Evolutionary conservation across 108 stramenopile genomes (phyloP), one percentile per base, ranked within the genome.

Genomic region (Fragilaria crotonensis): DNA sequence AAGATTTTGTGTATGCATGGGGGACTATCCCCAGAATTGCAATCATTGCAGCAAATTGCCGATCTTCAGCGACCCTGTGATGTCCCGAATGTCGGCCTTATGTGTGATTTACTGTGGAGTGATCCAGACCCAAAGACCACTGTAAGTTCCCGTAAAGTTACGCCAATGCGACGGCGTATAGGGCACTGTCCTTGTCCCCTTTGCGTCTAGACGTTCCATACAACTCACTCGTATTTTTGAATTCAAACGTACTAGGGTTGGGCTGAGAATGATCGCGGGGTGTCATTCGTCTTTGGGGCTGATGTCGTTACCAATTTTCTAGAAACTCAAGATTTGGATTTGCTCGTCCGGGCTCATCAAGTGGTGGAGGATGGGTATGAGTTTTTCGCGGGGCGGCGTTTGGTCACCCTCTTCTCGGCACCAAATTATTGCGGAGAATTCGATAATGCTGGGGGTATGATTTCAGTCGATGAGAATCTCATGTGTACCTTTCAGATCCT

Each of bases 1-100:
- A 96, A 96, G 75, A 97, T 97, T 54, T 66, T 97, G 27, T 96
- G 95, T 80, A 94, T 95, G 85, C 96, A 97, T 52, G 96, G 96
- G 5, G 96, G 95, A 29, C 64, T 97, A 19, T 75, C 72, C 49
- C 94, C 94, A 44, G 85, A 95, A 59, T 67, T 96, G 46, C 64
- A 80, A 49, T 36, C 71, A 7, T 58, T 95, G 54, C 69, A 84
- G 21, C 91, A 95, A 60, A 95, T 96, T 73, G 75, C 80, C 33
- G 77, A 85, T 51, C 54, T 96, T 32, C 62, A 75, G 48, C 69
- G 96, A 47, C 94, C 93, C 23, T 89, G 87, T 50, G 93, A 96
- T 54, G 96, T 96, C 1, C 96, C 96, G 11, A 90, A 95, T 70
- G 77, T 79, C 5, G 94, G 96, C 0, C 80, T 95, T 25, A 80